Conservation (phyloP, 2,329 filamentous ascomycete genomes). For the Endocalyx cinctus region DNA sequence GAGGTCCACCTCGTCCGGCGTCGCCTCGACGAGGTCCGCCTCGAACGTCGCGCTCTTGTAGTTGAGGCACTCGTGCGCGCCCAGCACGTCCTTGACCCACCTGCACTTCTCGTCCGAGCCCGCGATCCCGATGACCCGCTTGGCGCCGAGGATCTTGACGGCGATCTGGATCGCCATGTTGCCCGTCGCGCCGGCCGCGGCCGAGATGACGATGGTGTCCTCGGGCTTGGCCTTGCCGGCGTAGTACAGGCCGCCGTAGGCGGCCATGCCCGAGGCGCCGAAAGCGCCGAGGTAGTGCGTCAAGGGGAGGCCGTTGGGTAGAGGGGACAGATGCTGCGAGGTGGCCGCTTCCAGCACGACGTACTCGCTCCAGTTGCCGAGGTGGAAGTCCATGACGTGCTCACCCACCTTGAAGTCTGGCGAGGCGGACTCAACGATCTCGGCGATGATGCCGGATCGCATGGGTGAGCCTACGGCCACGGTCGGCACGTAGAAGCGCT, state of each 20-base stretch:
- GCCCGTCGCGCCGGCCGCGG: constrained; percentile 44
- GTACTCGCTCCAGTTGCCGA: constrained; percentile 22
- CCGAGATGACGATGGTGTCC: constrained; percentile 40
- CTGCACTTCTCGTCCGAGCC: constrained; percentile 47
- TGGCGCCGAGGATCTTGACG: constrained; percentile 41
- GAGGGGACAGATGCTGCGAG: constrained; percentile 12
- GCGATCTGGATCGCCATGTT: constrained; percentile 49
- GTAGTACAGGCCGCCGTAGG: constrained; percentile 38
- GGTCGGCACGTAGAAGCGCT: constrained; percentile 22
- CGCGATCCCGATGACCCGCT: constrained; percentile 47
- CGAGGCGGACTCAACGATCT: constrained; percentile 22
- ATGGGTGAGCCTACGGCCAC: constrained; percentile 21
- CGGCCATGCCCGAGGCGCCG: constrained; percentile 34
- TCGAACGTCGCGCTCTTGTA: constrained; percentile 46
- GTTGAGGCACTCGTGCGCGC: constrained; percentile 50
- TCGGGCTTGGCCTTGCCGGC: constrained; percentile 31
- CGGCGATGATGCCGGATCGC: constrained; percentile 23
- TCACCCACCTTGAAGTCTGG: constrained; percentile 16
- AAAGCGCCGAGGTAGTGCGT: constrained; percentile 25
- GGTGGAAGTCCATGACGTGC: constrained; percentile 20
- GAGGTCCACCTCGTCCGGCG: constrained; percentile 45
- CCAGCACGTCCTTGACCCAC: constrained; percentile 42
- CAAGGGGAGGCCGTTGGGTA: constrained; percentile 16
- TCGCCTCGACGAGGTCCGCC: constrained; percentile 40
- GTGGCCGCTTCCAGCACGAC: constrained; percentile 18